Evolutionary conservation across 371 early-diverging fungal species (phyloP), one percentile per base, ranked within the genome.

Genomic region (Mortierella sp.): DNA sequence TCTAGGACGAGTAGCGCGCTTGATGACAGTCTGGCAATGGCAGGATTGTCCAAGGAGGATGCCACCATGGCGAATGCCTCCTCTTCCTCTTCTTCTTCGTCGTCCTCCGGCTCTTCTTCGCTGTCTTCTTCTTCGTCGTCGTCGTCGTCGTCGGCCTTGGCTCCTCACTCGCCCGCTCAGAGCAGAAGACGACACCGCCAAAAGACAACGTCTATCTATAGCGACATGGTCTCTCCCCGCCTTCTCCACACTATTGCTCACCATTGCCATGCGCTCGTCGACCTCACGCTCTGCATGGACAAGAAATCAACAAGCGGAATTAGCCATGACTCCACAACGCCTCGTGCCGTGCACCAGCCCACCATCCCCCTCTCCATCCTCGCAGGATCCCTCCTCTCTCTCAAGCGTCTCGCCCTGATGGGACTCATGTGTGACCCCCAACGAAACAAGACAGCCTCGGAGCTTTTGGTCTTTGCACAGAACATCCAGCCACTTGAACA

Each of bases 121-220:
- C 69, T 69, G 21, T 71, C 85, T 6, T 75, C 81, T 5, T 70
- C 79, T 1, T 61, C 79, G 0, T 59, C 75, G 4, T 55, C 72
- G 1, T 48, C 78, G 5, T 69, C 64, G 57, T 48, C 72, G 6
- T 37, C 44, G 21, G 53, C 37, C 11, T 34, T 64, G 24, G 16
- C 31, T 9, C 48, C 8, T 11, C 64, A 21, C 64, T 64, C 57
- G 37, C 28, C 61, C 64, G 50, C 71, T 51, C 24, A n/a, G 72
- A 71, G 51, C 69, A 84, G 72, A 53, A 84, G 78, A 51, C 73
- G 81, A 64, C 34, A 69, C 28, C 79, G 86, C 40, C 86, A 82
- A 72, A 86, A 86, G 82, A 82, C 86, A 24, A 74, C 77, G 14
- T 86, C 86, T 24, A 72, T 86, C 74, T 86, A 86, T 57, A 86